A percentile compares a stretch with the other conserved stretches of the same genome.
Conservation (phyloP, 108 stramenopile species). For the Nitzschia inconspicua region DNA sequence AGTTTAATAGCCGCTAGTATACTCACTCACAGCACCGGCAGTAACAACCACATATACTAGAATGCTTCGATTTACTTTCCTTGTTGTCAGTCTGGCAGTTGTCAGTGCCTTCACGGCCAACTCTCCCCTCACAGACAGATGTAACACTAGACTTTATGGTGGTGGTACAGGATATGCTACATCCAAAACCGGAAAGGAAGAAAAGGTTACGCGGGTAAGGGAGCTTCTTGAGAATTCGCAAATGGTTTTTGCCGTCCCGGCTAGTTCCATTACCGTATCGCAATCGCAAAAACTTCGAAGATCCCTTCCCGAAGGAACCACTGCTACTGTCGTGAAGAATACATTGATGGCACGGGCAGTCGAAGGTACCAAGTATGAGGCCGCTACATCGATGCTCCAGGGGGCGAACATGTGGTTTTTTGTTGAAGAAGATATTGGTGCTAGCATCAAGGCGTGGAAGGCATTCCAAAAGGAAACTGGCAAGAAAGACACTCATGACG, state of each 20-base stretch:
- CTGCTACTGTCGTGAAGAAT: constrained; percentile 87
- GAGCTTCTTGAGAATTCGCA: constrained; percentile 70
- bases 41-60: too few relatives aligned
- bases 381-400: constrained; percentile 49
- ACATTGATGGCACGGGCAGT: constrained; percentile 85
- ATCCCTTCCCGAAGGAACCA: constrained; percentile 81
- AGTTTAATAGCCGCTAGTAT: too few relatives aligned
- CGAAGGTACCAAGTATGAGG: constrained; percentile 74
- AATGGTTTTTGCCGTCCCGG: constrained; percentile 84
- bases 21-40: too few relatives aligned
- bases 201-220: constrained; percentile 57
- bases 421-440: constrained; percentile 87
- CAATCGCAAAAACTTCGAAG: constrained; percentile 69
- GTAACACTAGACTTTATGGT: constrained; percentile 36
- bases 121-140: too few relatives aligned
- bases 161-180: constrained; percentile 73
- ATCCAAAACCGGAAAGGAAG: constrained; percentile 72
- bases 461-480: constrained; percentile 68
- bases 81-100: too few relatives aligned
- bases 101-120: too few relatives aligned
- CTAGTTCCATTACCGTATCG: constrained; percentile 59
- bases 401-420: constrained; percentile 96
- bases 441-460: constrained; percentile 78
- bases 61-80: too few relatives aligned
- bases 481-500: constrained; percentile 61